A percentile compares a stretch with the other conserved stretches of the same genome.
phyloP scores from a whole-genome alignment of 352 stramenopile species.

The Chrysophaeum taylorii region DNA sequence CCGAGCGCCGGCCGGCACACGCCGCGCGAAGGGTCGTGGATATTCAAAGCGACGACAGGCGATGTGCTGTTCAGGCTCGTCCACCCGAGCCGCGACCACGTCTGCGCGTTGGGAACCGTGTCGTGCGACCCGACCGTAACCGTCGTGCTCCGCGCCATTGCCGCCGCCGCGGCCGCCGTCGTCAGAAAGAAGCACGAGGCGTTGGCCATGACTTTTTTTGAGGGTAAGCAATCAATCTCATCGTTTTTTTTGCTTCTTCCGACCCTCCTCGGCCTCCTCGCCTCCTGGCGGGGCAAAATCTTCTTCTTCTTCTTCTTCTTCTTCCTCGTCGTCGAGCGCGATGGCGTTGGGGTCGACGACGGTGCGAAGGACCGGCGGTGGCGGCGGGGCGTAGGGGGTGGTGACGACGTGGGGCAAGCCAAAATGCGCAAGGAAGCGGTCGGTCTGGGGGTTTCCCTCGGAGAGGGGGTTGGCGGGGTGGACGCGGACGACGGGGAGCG shows the following conservation, averaged over 20 bases:
- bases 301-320: conserved; percentile 13
- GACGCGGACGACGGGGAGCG: conserved; percentile 1
- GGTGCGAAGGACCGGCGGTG: not conserved
- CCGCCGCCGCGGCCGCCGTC: not conserved
- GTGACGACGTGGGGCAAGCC: conserved; percentile 85
- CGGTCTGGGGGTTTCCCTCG: conserved; percentile 86
- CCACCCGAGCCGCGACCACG: not conserved
- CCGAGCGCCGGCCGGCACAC: not conserved
- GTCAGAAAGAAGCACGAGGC: too few species aligned
- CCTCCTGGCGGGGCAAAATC: too few species aligned
- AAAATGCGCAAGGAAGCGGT: conserved; percentile 76
- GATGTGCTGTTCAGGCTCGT: not conserved
- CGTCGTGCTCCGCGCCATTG: not conserved
- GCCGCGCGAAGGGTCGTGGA: conserved; percentile 2
- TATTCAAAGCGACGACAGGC: not conserved
- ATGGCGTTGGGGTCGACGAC: conserved; percentile 17
- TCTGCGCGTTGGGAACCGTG: conserved; percentile 9
- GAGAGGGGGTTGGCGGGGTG: conserved; percentile 19
- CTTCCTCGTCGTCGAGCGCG: conserved; percentile 30
- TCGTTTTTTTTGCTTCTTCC: too few species aligned
- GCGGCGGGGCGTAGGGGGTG: conserved; percentile 52
- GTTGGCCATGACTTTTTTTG: too few species aligned
- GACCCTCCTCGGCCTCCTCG: too few species aligned
- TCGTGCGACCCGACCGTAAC: not conserved
- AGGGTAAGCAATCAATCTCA: too few species aligned